Percentiles rank a stretch among this genome's conserved stretches.
phyloP scores from a whole-genome alignment of 2,329 filamentous ascomycete genomes.

The Zasmidium cellare region DNA sequence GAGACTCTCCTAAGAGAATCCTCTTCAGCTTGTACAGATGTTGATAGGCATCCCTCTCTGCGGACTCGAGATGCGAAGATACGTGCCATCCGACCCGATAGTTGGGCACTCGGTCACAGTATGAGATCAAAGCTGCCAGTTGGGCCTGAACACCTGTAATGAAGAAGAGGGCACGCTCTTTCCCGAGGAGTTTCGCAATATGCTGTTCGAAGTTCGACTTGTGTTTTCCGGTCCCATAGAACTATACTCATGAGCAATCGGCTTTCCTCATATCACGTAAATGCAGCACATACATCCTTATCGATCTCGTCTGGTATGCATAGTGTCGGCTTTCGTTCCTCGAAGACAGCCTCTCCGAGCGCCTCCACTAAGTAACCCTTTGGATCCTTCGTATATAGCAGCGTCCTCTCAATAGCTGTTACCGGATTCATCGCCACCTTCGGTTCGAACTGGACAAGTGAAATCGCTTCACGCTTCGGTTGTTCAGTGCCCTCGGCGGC shows the following conservation, averaged over 20 bases:
- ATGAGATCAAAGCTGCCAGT: slow-evolving; percentile 19
- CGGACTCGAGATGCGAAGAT: slow-evolving; percentile 22
- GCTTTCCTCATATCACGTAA: not conserved
- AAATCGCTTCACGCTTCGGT: not conserved
- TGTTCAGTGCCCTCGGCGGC: not conserved
- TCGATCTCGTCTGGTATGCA: slow-evolving; percentile 17
- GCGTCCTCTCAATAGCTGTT: not conserved
- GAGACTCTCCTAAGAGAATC: slow-evolving; percentile 9
- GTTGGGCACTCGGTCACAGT: slow-evolving; percentile 11
- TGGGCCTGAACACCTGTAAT: slow-evolving; percentile 28
- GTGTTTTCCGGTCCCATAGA: slow-evolving; percentile 21
- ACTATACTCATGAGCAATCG: not conserved
- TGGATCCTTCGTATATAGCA: slow-evolving; percentile 16
- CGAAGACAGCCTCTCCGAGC: slow-evolving; percentile 16
- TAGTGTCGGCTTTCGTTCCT: slow-evolving; percentile 11
- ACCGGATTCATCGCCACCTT: not conserved
- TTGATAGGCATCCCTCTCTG: slow-evolving; percentile 17
- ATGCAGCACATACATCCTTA: slow-evolving; percentile 6
- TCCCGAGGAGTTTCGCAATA: slow-evolving; percentile 22
- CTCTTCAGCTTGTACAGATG: slow-evolving; percentile 21
- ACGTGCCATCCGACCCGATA: slow-evolving; percentile 23
- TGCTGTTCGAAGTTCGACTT: slow-evolving; percentile 24
- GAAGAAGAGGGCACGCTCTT: slow-evolving; percentile 26
- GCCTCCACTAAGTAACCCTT: slow-evolving; percentile 13
- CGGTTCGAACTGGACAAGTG: too few relatives aligned